phyloP scores from a whole-genome alignment of 192 early-diverging fungal species.

The Backusella australiensis region DNA sequence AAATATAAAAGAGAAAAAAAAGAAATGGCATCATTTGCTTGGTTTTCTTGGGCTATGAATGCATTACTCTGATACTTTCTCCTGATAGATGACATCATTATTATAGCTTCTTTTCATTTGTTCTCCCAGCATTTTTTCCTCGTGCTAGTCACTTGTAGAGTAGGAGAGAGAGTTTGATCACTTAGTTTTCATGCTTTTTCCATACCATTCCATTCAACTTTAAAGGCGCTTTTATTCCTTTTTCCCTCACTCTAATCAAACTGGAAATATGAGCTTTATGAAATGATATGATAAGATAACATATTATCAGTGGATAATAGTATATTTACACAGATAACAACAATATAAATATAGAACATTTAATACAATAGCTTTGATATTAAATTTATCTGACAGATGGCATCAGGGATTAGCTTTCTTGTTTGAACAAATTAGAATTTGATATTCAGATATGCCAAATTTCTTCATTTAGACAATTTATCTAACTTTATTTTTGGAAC shows the following conservation, averaged over 20 bases:
- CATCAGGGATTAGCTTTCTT: not conserved
- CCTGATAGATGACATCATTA: slow-evolving; percentile 4
- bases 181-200: not conserved
- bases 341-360: not conserved
- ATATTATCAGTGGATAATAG: not conserved
- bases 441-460: not conserved
- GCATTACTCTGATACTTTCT: not conserved
- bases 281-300: not conserved
- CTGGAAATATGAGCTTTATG: not conserved
- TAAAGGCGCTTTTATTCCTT: too few relatives aligned
- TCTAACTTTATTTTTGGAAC: not conserved
- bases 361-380: not conserved
- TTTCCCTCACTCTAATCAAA: not conserved
- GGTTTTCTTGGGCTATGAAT: not conserved
- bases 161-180: not conserved
- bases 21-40: not conserved
- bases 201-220: not conserved
- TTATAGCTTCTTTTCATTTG: not conserved
- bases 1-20: not conserved
- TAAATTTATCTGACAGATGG: not conserved
- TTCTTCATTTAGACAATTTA: not conserved
- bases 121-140: not conserved
- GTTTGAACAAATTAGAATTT: not conserved
- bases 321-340: not conserved
- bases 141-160: slow-evolving; percentile 3